These are phyloP conservation scores for Sextonia rubra DNA, from an alignment of 164 flowering plant genomes.

Conservation along the genomic window DNA sequence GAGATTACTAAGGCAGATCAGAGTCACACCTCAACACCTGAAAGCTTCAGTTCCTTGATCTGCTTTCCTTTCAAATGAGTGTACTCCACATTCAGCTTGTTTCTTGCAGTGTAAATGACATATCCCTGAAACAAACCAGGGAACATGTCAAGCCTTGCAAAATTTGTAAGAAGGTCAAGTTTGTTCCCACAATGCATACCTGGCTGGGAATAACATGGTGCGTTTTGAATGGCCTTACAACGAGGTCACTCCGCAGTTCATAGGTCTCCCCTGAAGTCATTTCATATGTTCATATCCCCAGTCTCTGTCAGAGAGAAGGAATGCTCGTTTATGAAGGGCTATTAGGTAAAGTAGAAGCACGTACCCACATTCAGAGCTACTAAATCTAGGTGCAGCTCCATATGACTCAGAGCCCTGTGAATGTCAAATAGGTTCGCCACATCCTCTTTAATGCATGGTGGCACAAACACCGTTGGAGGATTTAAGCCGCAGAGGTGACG, in stretches of 20 bases:
- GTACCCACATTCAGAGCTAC: conserved; percentile 85
- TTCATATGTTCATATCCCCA: background rate
- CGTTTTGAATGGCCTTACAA: conserved; percentile 82
- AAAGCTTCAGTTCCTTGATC: conserved; percentile 82
- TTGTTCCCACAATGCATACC: conserved; percentile 32
- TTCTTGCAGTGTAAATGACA: conserved; percentile 72
- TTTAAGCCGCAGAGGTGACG: conserved; percentile 86
- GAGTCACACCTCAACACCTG: conserved; percentile 92
- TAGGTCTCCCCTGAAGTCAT: conserved; percentile 76
- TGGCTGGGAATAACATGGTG: conserved; percentile 96
- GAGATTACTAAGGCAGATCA: background rate
- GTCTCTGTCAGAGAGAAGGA: background rate
- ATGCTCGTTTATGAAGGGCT: background rate
- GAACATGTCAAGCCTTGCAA: background rate
- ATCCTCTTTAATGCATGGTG: conserved; percentile 87
- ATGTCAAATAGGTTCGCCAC: conserved; percentile 83
- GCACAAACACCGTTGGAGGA: conserved; percentile 90
- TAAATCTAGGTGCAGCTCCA: conserved; percentile 70
- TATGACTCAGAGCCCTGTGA: conserved; percentile 74
- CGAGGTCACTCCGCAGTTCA: conserved; percentile 85
- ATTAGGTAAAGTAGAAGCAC: conserved; percentile 10
- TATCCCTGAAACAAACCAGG: conserved; percentile 63
- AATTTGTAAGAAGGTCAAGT: too few species aligned
- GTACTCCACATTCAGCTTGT: conserved; percentile 83
- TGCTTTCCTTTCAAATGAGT: conserved; percentile 77